A percentile compares a stretch with the other conserved stretches of the same genome.
Evolutionary conservation across 2,329 filamentous ascomycete genomes (phyloP).

Genomic region (Chrysoporthe puriensis): DNA sequence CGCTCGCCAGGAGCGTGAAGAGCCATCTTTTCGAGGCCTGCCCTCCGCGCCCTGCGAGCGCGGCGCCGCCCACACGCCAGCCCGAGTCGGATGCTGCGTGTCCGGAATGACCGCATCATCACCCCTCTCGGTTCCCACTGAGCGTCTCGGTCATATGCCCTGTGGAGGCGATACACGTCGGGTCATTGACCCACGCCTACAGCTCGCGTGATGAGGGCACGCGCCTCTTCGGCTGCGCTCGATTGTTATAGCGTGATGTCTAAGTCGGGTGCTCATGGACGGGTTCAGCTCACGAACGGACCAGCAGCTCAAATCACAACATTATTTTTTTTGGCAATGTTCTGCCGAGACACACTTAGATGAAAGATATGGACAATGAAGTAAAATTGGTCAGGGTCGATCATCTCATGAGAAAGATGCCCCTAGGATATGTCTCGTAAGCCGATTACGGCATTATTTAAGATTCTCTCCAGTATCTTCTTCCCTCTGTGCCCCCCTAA

Average conservation of each 20-base stretch:
- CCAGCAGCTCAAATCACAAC: no score
- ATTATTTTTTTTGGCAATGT: no score
- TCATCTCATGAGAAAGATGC: slow-evolving; percentile 8
- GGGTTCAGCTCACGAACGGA: no score
- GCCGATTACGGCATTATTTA: slow-evolving; percentile 22
- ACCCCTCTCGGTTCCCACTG: background rate
- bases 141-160: background rate
- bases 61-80: background rate
- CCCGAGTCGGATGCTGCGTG: background rate
- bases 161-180: no score
- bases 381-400: slow-evolving; percentile 7
- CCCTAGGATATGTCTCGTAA: slow-evolving; percentile 18
- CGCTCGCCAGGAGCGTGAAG: slow-evolving; percentile 1
- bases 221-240: no score
- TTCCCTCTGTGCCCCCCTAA: slow-evolving; percentile 12
- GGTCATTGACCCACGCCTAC: no score
- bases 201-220: no score
- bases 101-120: background rate
- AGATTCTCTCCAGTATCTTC: slow-evolving; percentile 22
- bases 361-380: slow-evolving; percentile 1
- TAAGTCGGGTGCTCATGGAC: no score
- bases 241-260: no score
- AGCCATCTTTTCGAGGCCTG: background rate
- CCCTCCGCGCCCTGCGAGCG: background rate
- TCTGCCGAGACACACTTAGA: no score